These are phyloP conservation scores for Mycena latifolia DNA, from an alignment of 768 basidiomycete genomes.

Conservation along the genomic window DNA sequence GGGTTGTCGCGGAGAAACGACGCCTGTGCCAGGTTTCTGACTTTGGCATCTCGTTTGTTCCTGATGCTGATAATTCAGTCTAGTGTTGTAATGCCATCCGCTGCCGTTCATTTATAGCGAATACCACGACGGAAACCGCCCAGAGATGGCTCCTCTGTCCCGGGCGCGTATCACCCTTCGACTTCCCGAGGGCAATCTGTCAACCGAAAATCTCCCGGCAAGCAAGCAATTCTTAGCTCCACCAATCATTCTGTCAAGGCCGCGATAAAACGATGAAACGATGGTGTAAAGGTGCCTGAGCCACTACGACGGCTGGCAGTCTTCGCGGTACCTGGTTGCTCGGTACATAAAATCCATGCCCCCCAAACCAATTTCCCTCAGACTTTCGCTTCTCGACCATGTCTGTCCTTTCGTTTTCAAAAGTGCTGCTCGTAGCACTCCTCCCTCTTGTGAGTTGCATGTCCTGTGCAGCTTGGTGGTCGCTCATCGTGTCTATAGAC, in stretches of 20 bases:
- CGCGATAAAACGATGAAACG: conserved; percentile 1
- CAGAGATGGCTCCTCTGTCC: neutral
- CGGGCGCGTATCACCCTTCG: neutral
- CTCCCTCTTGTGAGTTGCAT: conserved; percentile 27
- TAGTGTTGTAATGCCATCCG: neutral
- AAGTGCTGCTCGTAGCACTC: conserved; percentile 11
- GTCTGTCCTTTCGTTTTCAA: conserved; percentile 35
- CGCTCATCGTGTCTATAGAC: conserved; percentile 4
- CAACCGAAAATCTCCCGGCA: conserved; percentile 19
- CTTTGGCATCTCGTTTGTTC: neutral
- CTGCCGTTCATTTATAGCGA: neutral
- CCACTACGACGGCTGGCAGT: conserved; percentile 22
- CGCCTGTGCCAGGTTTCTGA: neutral
- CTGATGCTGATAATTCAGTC: neutral
- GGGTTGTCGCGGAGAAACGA: neutral
- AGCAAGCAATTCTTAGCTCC: conserved; percentile 4
- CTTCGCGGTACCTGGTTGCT: conserved; percentile 28
- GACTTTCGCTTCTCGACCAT: conserved; percentile 22
- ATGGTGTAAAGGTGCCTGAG: conserved; percentile 30
- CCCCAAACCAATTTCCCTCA: conserved; percentile 15
- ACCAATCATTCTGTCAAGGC: conserved; percentile 30
- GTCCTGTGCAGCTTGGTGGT: neutral
- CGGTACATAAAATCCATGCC: conserved; percentile 18
- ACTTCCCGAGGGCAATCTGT: conserved; percentile 38
- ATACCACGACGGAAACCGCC: neutral